Percentiles rank a stretch among this genome's conserved stretches.
phyloP scores from a whole-genome alignment of 495 filamentous ascomycete species.

The Penicillium daleae region DNA sequence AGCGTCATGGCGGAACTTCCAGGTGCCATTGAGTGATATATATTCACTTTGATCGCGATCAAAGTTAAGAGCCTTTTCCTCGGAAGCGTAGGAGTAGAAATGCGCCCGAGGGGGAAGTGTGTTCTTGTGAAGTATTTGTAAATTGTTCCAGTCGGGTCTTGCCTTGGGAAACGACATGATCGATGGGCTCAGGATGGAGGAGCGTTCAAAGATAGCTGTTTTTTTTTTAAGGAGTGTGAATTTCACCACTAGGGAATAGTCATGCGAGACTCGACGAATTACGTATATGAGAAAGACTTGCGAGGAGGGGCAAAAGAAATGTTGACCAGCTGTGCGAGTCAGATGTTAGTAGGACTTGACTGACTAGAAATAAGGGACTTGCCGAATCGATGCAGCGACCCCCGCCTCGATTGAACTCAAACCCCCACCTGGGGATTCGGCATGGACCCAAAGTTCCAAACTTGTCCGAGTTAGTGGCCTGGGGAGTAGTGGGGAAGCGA shows the following conservation, averaged over 20 bases:
- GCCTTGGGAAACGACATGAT: slow-evolving; percentile 20
- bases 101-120: slow-evolving; percentile 61
- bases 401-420: background rate
- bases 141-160: slow-evolving; percentile 62
- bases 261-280: background rate
- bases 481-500: background rate
- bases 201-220: background rate
- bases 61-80: slow-evolving; percentile 12
- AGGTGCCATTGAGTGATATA: slow-evolving; percentile 54
- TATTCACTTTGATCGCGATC: slow-evolving; percentile 18
- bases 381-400: background rate
- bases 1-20: slow-evolving; percentile 58
- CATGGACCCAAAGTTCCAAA: background rate
- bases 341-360: background rate
- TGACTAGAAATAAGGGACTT: background rate
- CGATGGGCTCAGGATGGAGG: background rate
- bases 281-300: background rate
- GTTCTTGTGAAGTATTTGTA: slow-evolving; percentile 61
- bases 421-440: background rate
- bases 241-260: background rate
- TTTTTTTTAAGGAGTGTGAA: background rate
- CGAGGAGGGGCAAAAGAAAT: background rate
- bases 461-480: background rate
- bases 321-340: background rate
- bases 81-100: slow-evolving; percentile 50